These are phyloP conservation scores for Xylaria flabelliformis DNA, from an alignment of 495 filamentous ascomycete genomes.

Conservation along the genomic window DNA sequence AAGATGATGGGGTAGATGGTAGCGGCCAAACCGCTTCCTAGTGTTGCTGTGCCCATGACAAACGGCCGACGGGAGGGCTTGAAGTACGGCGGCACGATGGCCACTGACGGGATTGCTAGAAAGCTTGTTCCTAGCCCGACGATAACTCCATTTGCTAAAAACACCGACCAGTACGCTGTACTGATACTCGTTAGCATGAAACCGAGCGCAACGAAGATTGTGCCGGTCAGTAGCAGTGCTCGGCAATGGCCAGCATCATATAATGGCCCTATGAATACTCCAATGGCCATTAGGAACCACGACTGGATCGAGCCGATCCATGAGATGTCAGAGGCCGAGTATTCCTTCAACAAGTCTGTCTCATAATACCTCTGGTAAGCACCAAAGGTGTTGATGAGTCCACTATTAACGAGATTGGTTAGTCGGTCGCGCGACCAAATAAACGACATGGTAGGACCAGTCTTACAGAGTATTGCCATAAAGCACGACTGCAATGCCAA, in stretches of 20 bases:
- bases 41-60: conserved; percentile 69
- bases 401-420: conserved; percentile 18
- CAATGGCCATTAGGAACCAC: conserved; percentile 37
- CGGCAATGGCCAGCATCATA: conserved; percentile 38
- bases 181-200: conserved; percentile 72
- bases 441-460: background rate
- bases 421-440: background rate
- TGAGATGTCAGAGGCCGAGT: conserved; percentile 37
- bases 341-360: conserved; percentile 28
- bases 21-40: conserved; percentile 71
- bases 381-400: conserved; percentile 44
- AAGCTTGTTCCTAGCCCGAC: conserved; percentile 62
- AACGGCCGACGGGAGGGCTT: conserved; percentile 67
- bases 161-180: conserved; percentile 66
- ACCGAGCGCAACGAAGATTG: conserved; percentile 59
- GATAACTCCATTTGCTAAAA: conserved; percentile 65
- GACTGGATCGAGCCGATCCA: conserved; percentile 42
- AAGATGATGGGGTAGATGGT: conserved; percentile 74
- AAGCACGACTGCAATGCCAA: conserved; percentile 23
- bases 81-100: conserved; percentile 71
- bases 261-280: conserved; percentile 36
- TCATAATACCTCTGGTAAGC: conserved; percentile 43
- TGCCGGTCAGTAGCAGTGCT: conserved; percentile 29
- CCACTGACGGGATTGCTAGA: conserved; percentile 67
- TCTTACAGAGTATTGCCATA: conserved; percentile 35